Conservation (phyloP, 768 basidiomycete genomes). For the Amanita fuliginea region DNA sequence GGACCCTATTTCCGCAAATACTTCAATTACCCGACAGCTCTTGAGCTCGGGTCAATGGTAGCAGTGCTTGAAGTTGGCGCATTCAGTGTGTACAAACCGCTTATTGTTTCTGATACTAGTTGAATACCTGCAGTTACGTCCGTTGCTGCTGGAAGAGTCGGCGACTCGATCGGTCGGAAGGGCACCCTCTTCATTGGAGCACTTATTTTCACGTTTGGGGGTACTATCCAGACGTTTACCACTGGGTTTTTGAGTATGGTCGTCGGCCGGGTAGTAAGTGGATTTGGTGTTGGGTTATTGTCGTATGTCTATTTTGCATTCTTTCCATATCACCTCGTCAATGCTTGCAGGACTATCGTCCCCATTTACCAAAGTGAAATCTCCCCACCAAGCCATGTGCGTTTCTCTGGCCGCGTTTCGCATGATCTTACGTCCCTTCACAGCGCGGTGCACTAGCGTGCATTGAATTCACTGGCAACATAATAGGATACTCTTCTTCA, state of each 20-base stretch:
- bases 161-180: constrained; percentile 77
- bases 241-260: constrained; percentile 74
- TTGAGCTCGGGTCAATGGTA: constrained; percentile 88
- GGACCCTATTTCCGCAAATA: constrained; percentile 73
- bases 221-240: constrained; percentile 77
- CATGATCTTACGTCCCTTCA: not conserved
- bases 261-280: constrained; percentile 70
- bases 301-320: constrained; percentile 40
- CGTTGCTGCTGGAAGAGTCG: constrained; percentile 77
- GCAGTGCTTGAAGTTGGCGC: constrained; percentile 92
- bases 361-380: constrained; percentile 96
- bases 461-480: constrained; percentile 92
- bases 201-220: constrained; percentile 75
- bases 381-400: constrained; percentile 80
- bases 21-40: constrained; percentile 66
- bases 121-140: constrained; percentile 56
- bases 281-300: constrained; percentile 84
- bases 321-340: not conserved
- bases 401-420: constrained; percentile 12
- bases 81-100: constrained; percentile 47
- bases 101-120: not conserved
- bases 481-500: constrained; percentile 82
- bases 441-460: constrained; percentile 87
- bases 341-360: constrained; percentile 57
- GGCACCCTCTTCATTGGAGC: constrained; percentile 81